Evolutionary conservation across 1,284 basidiomycete species (phyloP), one percentile per base, ranked within the genome.

Genomic region (Papiliotrema terrestris): DNA sequence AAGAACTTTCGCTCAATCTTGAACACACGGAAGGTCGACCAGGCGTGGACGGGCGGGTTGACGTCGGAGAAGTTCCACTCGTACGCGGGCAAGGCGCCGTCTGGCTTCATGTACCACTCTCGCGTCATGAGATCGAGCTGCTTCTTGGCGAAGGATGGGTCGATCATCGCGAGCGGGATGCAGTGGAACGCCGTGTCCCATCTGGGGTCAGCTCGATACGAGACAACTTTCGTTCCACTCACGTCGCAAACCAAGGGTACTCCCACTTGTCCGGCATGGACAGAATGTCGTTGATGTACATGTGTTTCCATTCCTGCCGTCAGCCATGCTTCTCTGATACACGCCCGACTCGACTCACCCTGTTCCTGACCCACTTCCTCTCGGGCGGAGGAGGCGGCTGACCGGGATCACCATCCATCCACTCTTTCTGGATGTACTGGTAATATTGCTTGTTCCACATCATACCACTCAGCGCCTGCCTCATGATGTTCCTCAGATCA

Each of bases 191-290:
- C 95, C 2, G 90, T 94, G 76, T 97, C 93, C 93, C 93, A 83
- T 70, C 77, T 58, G 44, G 22, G 19, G 15, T 22, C 55, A 47
- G 57, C 51, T 36, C 49, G 38, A 3, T 32, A 8, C 37, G 6
- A 4, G 47, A 20, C 15, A 57, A 59, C 25, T 3, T 32, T n/a
- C 19, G 13, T 15, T 29, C 3, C 19, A 67, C 73, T 67, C 56
- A 77, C 59, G 90, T 62, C 82, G 91, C 91, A 66, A 92, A 95
- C 82, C 94, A 95, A 1, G 92, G 92, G 69, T 95, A 96, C 77
- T 98, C 95, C 95, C 95, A 98, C 86, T 98, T 98, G 79, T 98
- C 95, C 9, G 95, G 95, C 95, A 98, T 98, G 9, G 93, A 96
- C 45, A 98, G 82, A 61, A 98, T 86, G 74, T 98, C 95, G 57